These are phyloP conservation scores for Mucuna pruriens DNA, from an alignment of 306 rosid genomes.

Conservation along the genomic window DNA sequence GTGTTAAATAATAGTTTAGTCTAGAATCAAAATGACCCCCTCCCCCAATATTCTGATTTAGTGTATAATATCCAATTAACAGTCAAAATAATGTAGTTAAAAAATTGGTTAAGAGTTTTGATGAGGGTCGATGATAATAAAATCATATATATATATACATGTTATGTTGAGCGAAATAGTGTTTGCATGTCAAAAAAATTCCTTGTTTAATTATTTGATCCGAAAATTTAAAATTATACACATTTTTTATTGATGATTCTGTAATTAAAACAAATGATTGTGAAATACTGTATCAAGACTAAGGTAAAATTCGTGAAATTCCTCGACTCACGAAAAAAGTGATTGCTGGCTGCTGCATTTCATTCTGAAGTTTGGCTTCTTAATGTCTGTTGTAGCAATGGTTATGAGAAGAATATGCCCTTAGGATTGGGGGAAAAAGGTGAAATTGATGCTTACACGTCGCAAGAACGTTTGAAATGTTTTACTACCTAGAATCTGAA, in stretches of 20 bases:
- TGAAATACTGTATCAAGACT: neutral
- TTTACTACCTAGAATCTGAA: neutral
- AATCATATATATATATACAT: too few species aligned
- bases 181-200: neutral
- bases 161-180: too few species aligned
- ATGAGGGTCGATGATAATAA: too few species aligned
- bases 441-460: too few species aligned
- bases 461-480: neutral
- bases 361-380: neutral
- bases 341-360: neutral
- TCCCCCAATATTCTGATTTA: neutral
- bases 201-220: neutral
- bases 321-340: neutral
- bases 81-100: neutral
- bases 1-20: neutral
- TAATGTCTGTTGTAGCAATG: neutral
- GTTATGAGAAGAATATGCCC: neutral
- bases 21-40: neutral
- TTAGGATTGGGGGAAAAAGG: neutral
- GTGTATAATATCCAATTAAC: too few species aligned
- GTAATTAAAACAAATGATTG: neutral
- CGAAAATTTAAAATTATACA: neutral
- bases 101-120: too few species aligned
- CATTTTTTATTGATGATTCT: neutral
- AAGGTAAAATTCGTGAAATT: neutral